Percentiles rank a stretch among this genome's conserved stretches.
phyloP scores from a whole-genome alignment of 768 basidiomycete genomes.

The Collybia sordida region DNA sequence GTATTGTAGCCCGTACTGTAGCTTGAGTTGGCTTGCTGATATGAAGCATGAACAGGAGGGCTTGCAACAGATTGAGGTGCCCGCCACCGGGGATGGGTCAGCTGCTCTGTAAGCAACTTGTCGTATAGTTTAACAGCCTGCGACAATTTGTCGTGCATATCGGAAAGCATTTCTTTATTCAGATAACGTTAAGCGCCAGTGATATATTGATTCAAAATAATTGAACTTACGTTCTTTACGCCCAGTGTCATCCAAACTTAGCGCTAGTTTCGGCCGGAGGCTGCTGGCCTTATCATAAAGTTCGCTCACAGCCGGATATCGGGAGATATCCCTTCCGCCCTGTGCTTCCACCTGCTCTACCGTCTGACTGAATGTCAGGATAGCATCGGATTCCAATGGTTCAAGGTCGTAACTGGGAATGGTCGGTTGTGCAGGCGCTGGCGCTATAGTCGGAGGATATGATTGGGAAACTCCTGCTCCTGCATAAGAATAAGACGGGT shows the following conservation, averaged over 20 bases:
- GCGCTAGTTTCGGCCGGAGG: conserved; percentile 77
- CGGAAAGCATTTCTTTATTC: conserved; percentile 72
- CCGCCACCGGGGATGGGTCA: conserved; percentile 71
- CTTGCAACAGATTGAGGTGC: conserved; percentile 28
- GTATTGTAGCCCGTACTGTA: conserved; percentile 23
- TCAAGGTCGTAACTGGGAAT: conserved; percentile 80
- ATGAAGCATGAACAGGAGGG: conserved; percentile 23
- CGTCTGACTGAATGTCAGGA: conserved; percentile 89
- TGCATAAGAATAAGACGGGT: conserved; percentile 31
- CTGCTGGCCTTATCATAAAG: conserved; percentile 81
- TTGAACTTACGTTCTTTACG: conserved; percentile 72
- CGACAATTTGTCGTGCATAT: conserved; percentile 94
- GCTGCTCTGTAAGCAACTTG: conserved; percentile 79
- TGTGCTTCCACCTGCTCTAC: conserved; percentile 81
- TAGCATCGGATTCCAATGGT: conserved; percentile 79
- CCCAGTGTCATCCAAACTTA: conserved; percentile 81
- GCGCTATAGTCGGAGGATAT: conserved; percentile 35
- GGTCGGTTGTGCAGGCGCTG: conserved; percentile 46
- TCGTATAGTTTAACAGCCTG: conserved; percentile 93
- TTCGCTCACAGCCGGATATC: conserved; percentile 83
- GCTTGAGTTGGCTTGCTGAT: conserved; percentile 27
- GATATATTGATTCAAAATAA: neutral
- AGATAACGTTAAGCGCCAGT: neutral
- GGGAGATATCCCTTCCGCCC: conserved; percentile 73
- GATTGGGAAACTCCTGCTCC: conserved; percentile 45